Percentiles rank a stretch among this genome's conserved stretches.
Evolutionary conservation across 1,284 basidiomycete genomes (phyloP).

Genomic region (Sporisorium reilianum): DNA sequence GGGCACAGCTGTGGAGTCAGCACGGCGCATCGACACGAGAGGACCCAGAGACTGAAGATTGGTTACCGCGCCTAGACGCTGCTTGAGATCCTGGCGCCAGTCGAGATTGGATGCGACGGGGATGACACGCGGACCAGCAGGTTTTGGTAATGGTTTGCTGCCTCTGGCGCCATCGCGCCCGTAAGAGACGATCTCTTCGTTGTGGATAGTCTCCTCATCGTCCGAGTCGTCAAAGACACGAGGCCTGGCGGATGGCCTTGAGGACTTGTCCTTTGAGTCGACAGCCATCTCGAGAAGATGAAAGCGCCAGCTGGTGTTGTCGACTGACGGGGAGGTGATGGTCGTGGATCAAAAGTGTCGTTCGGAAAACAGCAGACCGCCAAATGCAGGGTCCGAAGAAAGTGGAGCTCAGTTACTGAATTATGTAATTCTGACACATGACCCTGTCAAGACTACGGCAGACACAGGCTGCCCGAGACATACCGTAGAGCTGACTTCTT

Average conservation of each 20-base stretch:
- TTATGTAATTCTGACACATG: slow-evolving; percentile 25
- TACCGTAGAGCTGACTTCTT: too few relatives aligned
- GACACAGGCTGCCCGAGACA: too few relatives aligned
- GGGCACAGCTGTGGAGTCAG: slow-evolving; percentile 21
- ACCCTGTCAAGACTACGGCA: neutral
- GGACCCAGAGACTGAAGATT: slow-evolving; percentile 45
- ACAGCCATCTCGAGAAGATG: slow-evolving; percentile 8
- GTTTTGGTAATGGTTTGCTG: slow-evolving; percentile 9
- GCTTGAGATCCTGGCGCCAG: slow-evolving; percentile 62
- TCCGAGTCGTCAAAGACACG: slow-evolving; percentile 33
- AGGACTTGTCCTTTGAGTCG: neutral
- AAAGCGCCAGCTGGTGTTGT: slow-evolving; percentile 10
- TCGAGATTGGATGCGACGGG: slow-evolving; percentile 50
- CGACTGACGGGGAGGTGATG: neutral
- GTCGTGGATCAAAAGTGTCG: neutral
- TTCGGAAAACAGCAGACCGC: neutral
- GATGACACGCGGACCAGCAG: slow-evolving; percentile 36
- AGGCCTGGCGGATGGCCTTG: slow-evolving; percentile 9
- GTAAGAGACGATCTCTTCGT: slow-evolving; percentile 35
- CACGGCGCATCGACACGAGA: slow-evolving; percentile 37
- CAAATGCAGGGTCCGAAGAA: slow-evolving; percentile 24
- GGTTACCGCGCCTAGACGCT: slow-evolving; percentile 48
- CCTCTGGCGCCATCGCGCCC: slow-evolving; percentile 28
- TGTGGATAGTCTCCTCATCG: slow-evolving; percentile 23
- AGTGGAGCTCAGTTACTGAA: slow-evolving; percentile 21